phyloP scores from a whole-genome alignment of 495 filamentous ascomycete genomes.

The Aspergillus funiculosus region DNA sequence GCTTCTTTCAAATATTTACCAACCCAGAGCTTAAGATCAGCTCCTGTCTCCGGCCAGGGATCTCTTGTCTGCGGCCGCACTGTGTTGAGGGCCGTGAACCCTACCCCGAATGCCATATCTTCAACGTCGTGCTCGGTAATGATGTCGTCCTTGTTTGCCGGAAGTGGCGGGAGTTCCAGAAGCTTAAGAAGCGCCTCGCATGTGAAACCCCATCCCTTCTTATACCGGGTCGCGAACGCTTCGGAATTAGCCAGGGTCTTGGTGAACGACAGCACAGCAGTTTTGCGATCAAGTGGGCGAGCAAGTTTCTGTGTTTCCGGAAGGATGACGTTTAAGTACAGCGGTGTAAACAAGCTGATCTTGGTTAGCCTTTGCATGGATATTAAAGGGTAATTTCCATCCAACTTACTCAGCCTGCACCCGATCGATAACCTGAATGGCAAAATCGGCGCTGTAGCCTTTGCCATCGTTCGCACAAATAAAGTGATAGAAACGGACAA shows the following conservation, averaged over 20 bases:
- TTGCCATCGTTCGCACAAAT: slow-evolving; percentile 68
- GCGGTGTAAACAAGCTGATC: slow-evolving; percentile 64
- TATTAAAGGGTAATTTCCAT: neutral
- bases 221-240: slow-evolving; percentile 67
- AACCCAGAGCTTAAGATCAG: slow-evolving; percentile 75
- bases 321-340: slow-evolving; percentile 81
- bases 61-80: slow-evolving; percentile 64
- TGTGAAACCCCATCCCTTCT: slow-evolving; percentile 85
- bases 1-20: slow-evolving; percentile 61
- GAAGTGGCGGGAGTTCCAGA: slow-evolving; percentile 76
- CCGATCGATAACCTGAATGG: slow-evolving; percentile 71
- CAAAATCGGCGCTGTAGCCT: slow-evolving; percentile 82
- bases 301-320: slow-evolving; percentile 83
- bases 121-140: slow-evolving; percentile 84
- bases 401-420: slow-evolving; percentile 62
- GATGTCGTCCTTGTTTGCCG: slow-evolving; percentile 64
- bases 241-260: slow-evolving; percentile 80
- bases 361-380: slow-evolving; percentile 20
- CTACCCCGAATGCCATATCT: slow-evolving; percentile 87
- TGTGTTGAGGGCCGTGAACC: slow-evolving; percentile 87
- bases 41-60: slow-evolving; percentile 71
- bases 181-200: slow-evolving; percentile 81
- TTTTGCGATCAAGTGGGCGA: slow-evolving; percentile 84
- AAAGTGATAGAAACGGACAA: slow-evolving; percentile 89
- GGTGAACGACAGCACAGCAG: slow-evolving; percentile 83